phyloP scores from a whole-genome alignment of 257 asterid genomes.

The Solanum habrochaites region DNA sequence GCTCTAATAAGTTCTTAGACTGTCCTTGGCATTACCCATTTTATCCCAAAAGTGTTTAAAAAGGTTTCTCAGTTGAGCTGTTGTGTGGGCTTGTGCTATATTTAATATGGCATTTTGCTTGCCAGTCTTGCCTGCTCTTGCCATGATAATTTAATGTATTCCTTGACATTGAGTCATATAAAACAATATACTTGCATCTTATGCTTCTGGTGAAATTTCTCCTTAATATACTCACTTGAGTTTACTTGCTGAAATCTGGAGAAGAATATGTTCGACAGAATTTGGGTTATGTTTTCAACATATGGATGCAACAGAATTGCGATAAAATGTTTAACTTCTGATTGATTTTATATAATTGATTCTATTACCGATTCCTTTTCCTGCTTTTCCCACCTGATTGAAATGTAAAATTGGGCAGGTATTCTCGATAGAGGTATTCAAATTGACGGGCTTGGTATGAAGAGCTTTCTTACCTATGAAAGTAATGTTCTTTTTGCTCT shows the following conservation, averaged over 20 bases:
- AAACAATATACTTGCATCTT: not conserved
- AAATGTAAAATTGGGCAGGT: constrained; percentile 37
- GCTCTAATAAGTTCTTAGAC: not conserved
- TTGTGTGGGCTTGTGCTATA: not conserved
- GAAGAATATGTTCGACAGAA: not conserved
- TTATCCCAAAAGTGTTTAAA: not conserved
- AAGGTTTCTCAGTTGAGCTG: not conserved
- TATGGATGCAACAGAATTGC: not conserved
- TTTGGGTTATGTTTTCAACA: not conserved
- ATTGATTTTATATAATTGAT: not conserved
- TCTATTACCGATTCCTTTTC: not conserved
- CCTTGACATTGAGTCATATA: not conserved
- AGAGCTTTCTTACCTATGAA: constrained; percentile 82
- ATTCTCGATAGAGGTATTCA: constrained; percentile 91
- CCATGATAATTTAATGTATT: not conserved
- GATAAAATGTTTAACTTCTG: not conserved
- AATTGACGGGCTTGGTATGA: constrained; percentile 84
- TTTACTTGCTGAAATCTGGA: not conserved
- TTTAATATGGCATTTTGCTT: not conserved
- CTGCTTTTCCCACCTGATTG: not conserved
- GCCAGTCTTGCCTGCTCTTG: not conserved
- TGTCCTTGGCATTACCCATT: not conserved
- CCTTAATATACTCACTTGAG: not conserved
- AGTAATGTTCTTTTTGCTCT: constrained; percentile 95
- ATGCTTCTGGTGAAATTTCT: not conserved